phyloP scores from a whole-genome alignment of 2,329 filamentous ascomycete species.

The Arthrinium puccinioides region DNA sequence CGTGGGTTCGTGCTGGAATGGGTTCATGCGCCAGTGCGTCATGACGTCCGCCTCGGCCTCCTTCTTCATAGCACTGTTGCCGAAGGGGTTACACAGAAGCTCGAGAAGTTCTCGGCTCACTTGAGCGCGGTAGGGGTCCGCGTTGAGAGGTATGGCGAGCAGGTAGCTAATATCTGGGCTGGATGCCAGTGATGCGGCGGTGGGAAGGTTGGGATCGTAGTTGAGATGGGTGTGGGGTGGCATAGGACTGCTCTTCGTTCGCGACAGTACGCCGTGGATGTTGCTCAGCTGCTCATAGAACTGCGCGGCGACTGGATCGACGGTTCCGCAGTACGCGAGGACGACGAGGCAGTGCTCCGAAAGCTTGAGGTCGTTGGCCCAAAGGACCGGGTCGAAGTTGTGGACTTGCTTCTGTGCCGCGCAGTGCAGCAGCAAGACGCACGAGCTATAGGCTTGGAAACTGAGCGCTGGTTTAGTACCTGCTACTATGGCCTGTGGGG shows the following conservation, averaged over 20 bases:
- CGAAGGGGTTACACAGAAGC: conserved; percentile 7
- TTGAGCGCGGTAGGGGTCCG: not conserved
- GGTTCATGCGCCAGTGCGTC: conserved; percentile 2
- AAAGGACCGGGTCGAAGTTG: conserved; percentile 11
- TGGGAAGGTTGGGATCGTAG: not conserved
- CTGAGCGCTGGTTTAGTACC: conserved; percentile 6
- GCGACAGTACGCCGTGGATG: not conserved
- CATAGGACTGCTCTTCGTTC: not conserved
- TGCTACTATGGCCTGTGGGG: too few relatives aligned
- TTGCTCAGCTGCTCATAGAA: conserved; percentile 7
- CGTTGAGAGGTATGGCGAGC: not conserved
- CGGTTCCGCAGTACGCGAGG: conserved; percentile 5
- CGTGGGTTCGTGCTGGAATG: not conserved
- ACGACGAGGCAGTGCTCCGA: conserved; percentile 17
- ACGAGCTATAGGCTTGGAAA: conserved; percentile 22
- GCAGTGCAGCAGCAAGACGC: conserved; percentile 21
- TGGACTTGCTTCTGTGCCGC: conserved; percentile 22
- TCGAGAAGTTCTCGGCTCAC: not conserved
- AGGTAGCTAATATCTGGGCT: conserved; percentile 1
- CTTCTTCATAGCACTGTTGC: not conserved
- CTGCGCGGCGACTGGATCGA: conserved; percentile 4
- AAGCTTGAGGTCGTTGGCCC: conserved; percentile 17
- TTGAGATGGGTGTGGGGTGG: not conserved
- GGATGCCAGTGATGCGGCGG: not conserved
- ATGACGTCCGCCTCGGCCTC: conserved; percentile 1